Percentiles rank a stretch among this genome's conserved stretches.
Evolutionary conservation across 1,284 basidiomycete species (phyloP).

Genomic region (Cutaneotrichosporon sp.): DNA sequence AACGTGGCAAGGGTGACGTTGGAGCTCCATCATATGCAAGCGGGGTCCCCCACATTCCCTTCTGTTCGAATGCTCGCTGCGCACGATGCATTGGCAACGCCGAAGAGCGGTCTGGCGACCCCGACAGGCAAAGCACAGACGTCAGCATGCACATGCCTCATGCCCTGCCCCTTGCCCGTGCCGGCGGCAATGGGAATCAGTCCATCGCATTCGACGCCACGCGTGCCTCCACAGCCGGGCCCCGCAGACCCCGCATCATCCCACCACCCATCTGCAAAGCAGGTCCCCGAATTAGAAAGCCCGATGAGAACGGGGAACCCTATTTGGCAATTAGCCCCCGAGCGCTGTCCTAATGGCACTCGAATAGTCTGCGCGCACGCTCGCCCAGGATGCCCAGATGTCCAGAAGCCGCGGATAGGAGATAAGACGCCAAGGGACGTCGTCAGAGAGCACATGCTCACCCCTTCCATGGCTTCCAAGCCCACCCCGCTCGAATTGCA

Average conservation of each 20-base stretch:
- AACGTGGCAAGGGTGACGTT: not conserved
- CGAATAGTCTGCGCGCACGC: too few species aligned
- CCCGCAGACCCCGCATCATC: not conserved
- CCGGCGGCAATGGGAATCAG: not conserved
- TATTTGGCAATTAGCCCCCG: not conserved
- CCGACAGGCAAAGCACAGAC: too few species aligned
- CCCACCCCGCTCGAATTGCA: not conserved
- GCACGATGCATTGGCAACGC: not conserved
- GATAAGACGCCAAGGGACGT: not conserved
- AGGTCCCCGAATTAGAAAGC: not conserved
- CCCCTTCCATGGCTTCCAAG: not conserved
- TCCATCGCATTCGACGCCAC: not conserved
- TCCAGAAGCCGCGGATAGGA: too few species aligned
- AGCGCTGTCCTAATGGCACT: not conserved
- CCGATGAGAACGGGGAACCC: not conserved
- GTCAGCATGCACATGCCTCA: not conserved
- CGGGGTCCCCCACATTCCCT: not conserved
- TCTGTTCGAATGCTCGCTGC: not conserved
- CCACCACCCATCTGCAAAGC: not conserved
- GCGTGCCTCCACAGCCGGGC: not conserved
- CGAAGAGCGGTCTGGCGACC: not conserved
- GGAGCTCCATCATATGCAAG: not conserved
- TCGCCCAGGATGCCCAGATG: too few species aligned
- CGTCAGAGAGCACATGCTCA: not conserved
- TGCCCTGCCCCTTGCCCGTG: too few species aligned